phyloP scores from a whole-genome alignment of 139 green algal species.

The Chlorella sorokiniana region DNA sequence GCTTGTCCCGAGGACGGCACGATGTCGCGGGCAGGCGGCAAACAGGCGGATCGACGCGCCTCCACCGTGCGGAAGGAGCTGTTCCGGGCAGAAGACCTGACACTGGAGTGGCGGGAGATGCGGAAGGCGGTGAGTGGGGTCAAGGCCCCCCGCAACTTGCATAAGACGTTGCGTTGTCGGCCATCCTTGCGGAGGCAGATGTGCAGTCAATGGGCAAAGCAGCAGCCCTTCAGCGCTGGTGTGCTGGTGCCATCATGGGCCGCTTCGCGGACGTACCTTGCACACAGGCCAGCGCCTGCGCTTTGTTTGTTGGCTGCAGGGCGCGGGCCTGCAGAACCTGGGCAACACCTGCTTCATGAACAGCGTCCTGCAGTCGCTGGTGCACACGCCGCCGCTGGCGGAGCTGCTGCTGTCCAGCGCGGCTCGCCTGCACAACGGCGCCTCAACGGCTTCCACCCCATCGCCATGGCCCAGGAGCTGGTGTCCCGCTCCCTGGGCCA shows the following conservation, averaged over 20 bases:
- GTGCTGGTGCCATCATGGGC: background rate
- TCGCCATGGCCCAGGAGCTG: conserved; percentile 60
- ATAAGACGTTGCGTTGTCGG: too few species aligned
- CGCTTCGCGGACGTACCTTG: background rate
- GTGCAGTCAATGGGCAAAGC: background rate
- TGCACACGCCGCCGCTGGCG: conserved; percentile 87
- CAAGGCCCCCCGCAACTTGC: background rate
- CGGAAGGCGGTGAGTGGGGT: conserved; percentile 53
- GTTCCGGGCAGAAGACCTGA: conserved; percentile 53
- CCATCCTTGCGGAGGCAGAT: too few species aligned
- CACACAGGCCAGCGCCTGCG: background rate
- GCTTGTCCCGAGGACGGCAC: background rate
- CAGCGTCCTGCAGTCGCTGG: conserved; percentile 90
- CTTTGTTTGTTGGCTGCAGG: conserved; percentile 53
- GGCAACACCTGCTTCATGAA: conserved; percentile 99
- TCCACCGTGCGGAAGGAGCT: conserved; percentile 46
- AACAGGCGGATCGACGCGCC: background rate
- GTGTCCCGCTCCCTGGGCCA: conserved; percentile 51
- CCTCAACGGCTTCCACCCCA: conserved; percentile 50
- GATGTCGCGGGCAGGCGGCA: background rate
- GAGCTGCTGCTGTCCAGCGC: conserved; percentile 67
- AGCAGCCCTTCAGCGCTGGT: background rate
- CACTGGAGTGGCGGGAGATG: conserved; percentile 57
- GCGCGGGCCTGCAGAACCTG: conserved; percentile 88
- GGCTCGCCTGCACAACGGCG: conserved; percentile 26